A percentile compares a stretch with the other conserved stretches of the same genome.
These are phyloP conservation scores for Phialophora macrospora DNA, from an alignment of 2,329 filamentous ascomycete species.

Conservation along the genomic window DNA sequence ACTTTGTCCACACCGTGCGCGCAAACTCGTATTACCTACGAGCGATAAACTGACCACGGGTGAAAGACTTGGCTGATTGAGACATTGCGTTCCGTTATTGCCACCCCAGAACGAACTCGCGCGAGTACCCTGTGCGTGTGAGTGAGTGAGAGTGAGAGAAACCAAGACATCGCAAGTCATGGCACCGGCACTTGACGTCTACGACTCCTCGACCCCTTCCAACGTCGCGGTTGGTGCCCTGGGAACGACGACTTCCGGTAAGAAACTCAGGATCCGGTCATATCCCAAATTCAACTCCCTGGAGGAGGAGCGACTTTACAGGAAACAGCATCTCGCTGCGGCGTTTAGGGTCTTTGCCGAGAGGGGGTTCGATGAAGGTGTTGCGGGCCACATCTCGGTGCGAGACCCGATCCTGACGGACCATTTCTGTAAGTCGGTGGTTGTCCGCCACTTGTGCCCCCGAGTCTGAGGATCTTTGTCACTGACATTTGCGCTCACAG, in stretches of 20 bases:
- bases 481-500: constrained; percentile 6
- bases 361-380: constrained; percentile 48
- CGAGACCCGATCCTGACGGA: constrained; percentile 48
- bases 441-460: constrained; percentile 1
- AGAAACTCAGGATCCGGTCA: constrained; percentile 52
- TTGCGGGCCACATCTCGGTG: constrained; percentile 52
- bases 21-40: no score
- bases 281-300: constrained; percentile 52
- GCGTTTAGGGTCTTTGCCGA: constrained; percentile 52
- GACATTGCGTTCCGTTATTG: background rate
- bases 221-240: constrained; percentile 54
- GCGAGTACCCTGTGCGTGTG: no score
- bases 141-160: background rate
- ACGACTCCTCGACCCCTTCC: constrained; percentile 44
- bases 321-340: constrained; percentile 54
- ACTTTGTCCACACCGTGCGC: no score
- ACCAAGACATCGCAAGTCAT: constrained; percentile 35
- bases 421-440: constrained; percentile 44
- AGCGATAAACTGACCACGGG: no score
- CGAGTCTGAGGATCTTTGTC: background rate
- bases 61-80: no score
- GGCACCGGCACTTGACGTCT: constrained; percentile 47
- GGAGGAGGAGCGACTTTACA: constrained; percentile 50
- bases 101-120: background rate
- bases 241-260: constrained; percentile 53